A percentile compares a stretch with the other conserved stretches of the same genome.
Evolutionary conservation across 2,329 filamentous ascomycete genomes (phyloP).

Genomic region (Neurospora sp.): DNA sequence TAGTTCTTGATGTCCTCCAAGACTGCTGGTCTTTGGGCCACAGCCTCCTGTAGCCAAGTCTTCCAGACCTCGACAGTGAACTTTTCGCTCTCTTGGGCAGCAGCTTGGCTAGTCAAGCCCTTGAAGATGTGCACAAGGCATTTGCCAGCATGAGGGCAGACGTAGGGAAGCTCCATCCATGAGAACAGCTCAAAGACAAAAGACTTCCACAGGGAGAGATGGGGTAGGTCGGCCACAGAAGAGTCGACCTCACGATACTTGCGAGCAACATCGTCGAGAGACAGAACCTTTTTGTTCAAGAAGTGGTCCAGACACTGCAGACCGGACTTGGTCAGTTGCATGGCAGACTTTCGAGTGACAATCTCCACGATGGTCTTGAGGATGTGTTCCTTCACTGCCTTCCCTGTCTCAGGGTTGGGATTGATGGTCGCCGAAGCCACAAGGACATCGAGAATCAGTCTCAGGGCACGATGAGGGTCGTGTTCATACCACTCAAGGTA

Average conservation of each 20-base stretch:
- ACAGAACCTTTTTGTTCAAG: slow-evolving; percentile 49
- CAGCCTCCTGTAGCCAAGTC: slow-evolving; percentile 42
- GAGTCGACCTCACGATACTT: slow-evolving; percentile 30
- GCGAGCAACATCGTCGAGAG: slow-evolving; percentile 33
- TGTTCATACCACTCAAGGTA: slow-evolving; percentile 60
- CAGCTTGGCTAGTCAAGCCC: slow-evolving; percentile 28
- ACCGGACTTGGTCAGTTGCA: slow-evolving; percentile 58
- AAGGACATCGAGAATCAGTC: slow-evolving; percentile 50
- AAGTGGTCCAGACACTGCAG: slow-evolving; percentile 59
- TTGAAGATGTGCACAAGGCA: slow-evolving; percentile 49
- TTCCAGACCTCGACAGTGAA: slow-evolving; percentile 41
- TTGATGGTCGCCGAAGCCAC: slow-evolving; percentile 41
- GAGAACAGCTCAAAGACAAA: slow-evolving; percentile 27
- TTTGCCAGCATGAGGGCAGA: slow-evolving; percentile 52
- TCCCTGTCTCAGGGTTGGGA: slow-evolving; percentile 29
- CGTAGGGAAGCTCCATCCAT: slow-evolving; percentile 46
- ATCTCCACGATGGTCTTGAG: slow-evolving; percentile 46
- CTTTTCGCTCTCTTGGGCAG: slow-evolving; percentile 11
- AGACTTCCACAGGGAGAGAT: slow-evolving; percentile 20
- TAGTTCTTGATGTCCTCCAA: slow-evolving; percentile 57
- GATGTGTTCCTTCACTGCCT: slow-evolving; percentile 33
- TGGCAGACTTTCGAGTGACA: slow-evolving; percentile 49
- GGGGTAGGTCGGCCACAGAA: slow-evolving; percentile 15
- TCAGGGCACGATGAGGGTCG: slow-evolving; percentile 55
- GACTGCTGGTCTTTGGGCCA: slow-evolving; percentile 39